A percentile compares a stretch with the other conserved stretches of the same genome.
Evolutionary conservation across 805 yeast species (phyloP).

Genomic region (Lipomyces kockii): DNA sequence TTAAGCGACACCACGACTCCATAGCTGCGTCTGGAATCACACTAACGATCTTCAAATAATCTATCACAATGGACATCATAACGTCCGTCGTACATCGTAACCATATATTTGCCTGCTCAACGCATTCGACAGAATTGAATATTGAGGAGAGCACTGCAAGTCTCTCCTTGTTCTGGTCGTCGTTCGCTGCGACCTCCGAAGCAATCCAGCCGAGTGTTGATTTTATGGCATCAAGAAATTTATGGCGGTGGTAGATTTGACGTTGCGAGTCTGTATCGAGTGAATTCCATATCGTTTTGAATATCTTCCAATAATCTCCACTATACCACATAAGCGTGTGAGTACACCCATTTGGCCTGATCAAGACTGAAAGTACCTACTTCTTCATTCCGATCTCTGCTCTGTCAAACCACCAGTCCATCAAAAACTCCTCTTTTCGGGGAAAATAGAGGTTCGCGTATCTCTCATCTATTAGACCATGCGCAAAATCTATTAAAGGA

Average conservation of each 20-base stretch:
- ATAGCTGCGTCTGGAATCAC: background rate
- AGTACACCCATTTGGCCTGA: background rate
- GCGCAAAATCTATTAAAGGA: conserved; percentile 38
- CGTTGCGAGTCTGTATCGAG: background rate
- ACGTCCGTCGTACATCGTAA: conserved; percentile 21
- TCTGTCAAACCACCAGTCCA: conserved; percentile 47
- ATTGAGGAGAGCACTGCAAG: background rate
- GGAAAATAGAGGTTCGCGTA: conserved; percentile 42
- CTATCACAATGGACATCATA: conserved; percentile 15
- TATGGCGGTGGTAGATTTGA: conserved; percentile 23
- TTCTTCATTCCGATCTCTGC: conserved; percentile 48
- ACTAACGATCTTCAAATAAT: conserved; percentile 11
- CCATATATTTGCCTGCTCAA: conserved; percentile 15
- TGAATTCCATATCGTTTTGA: conserved; percentile 15
- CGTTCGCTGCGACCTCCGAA: background rate
- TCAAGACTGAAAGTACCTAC: conserved; percentile 9
- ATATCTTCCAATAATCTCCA: conserved; percentile 25
- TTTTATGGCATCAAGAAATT: conserved; percentile 22
- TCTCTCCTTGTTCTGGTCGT: background rate
- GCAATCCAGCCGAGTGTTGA: conserved; percentile 1
- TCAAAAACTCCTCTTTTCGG: conserved; percentile 41
- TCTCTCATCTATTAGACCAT: conserved; percentile 31
- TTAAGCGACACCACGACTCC: conserved; percentile 1
- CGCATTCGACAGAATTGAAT: conserved; percentile 5
- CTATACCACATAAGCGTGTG: conserved; percentile 3